Percentiles rank a stretch among this genome's conserved stretches.
Evolutionary conservation across 164 flowering plant genomes (phyloP).

Genomic region (Piper betle): DNA sequence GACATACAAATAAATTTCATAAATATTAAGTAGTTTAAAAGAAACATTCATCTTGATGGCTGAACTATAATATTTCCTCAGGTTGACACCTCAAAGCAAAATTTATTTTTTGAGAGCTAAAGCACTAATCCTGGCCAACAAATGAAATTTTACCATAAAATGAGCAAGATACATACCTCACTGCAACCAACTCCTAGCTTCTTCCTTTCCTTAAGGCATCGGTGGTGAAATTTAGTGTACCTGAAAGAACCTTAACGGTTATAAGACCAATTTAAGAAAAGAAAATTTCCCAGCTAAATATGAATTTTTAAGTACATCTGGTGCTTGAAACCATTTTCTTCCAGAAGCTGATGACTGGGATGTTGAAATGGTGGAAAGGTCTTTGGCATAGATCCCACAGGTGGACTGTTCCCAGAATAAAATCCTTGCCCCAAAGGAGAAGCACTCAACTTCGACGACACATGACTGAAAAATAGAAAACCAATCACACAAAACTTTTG

Average conservation of each 20-base stretch:
- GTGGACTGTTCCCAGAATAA: slow-evolving; percentile 72
- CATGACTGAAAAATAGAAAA: slow-evolving; percentile 21
- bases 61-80: too few relatives aligned
- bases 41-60: too few relatives aligned
- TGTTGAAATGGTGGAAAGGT: slow-evolving; percentile 93
- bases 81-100: background rate
- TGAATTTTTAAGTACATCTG: slow-evolving; percentile 48
- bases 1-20: too few relatives aligned
- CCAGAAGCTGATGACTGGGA: slow-evolving; percentile 91
- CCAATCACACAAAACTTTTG: background rate
- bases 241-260: slow-evolving; percentile 22
- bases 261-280: background rate
- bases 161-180: slow-evolving; percentile 38
- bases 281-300: background rate
- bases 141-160: background rate
- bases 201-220: slow-evolving; percentile 80
- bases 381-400: slow-evolving; percentile 88
- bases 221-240: slow-evolving; percentile 76
- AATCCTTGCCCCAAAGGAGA: slow-evolving; percentile 48
- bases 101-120: background rate
- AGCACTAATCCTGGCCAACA: background rate
- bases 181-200: slow-evolving; percentile 91
- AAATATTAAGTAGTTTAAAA: too few relatives aligned
- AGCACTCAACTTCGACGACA: slow-evolving; percentile 64
- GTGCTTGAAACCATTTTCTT: slow-evolving; percentile 90